phyloP scores from a whole-genome alignment of 495 filamentous ascomycete species.

The Daldinia loculata region DNA sequence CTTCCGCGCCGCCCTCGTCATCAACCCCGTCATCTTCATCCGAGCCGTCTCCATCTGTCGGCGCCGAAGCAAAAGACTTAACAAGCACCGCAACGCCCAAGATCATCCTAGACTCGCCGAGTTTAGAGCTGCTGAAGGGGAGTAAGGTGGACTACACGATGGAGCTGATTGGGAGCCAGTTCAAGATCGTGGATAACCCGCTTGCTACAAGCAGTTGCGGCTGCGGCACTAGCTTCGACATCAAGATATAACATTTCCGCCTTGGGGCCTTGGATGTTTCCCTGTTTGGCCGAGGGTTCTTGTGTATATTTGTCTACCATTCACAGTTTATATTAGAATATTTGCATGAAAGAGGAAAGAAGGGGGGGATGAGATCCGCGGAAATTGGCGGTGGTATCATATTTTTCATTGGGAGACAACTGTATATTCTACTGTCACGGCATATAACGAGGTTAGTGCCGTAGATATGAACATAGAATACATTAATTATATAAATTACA shows the following conservation, averaged over 20 bases:
- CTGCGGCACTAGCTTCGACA: slow-evolving; percentile 98
- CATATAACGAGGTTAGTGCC: background rate
- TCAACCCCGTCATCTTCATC: background rate
- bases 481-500: background rate
- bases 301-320: background rate
- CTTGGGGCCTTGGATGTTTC: background rate
- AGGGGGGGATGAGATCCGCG: too few species aligned
- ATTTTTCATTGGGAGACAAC: background rate
- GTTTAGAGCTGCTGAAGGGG: slow-evolving; percentile 87
- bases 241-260: slow-evolving; percentile 62
- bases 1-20: background rate
- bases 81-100: slow-evolving; percentile 63
- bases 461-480: background rate
- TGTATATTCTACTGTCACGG: background rate
- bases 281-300: background rate
- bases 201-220: slow-evolving; percentile 92
- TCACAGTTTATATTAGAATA: background rate
- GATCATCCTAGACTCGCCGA: slow-evolving; percentile 88
- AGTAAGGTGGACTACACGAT: slow-evolving; percentile 95
- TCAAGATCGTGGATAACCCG: slow-evolving; percentile 94
- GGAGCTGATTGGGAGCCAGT: slow-evolving; percentile 97
- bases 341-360: background rate
- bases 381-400: background rate
- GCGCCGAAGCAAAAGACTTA: background rate
- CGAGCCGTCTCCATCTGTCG: background rate